Conservation (phyloP, 257 asterid genomes). For the Nicotiana tabacum region DNA sequence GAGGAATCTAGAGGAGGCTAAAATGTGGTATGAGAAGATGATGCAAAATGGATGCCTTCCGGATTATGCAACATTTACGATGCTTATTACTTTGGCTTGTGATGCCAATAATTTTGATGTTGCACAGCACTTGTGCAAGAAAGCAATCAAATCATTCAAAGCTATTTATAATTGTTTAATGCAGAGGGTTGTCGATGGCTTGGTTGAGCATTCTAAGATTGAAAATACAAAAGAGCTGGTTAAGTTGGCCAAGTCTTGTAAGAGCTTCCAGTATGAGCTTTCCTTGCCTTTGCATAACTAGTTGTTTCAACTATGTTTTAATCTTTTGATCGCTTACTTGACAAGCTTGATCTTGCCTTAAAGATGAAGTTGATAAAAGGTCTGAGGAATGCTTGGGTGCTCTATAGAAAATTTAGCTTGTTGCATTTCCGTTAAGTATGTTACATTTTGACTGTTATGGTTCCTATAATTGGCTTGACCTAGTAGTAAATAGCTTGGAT, state of each 20-base stretch:
- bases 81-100: conserved; percentile 34
- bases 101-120: conserved; percentile 28
- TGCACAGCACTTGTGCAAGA: conserved; percentile 37
- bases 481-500: no score
- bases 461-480: no score
- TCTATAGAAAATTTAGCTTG: not conserved
- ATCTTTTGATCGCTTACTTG: not conserved
- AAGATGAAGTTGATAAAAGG: not conserved
- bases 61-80: conserved; percentile 22
- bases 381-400: not conserved
- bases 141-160: not conserved
- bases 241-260: not conserved
- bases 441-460: not conserved
- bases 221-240: not conserved
- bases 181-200: not conserved
- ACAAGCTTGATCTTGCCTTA: not conserved
- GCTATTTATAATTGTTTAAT: not conserved
- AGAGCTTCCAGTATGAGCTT: not conserved
- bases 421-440: not conserved
- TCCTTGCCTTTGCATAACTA: not conserved
- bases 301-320: not conserved
- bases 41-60: conserved; percentile 20
- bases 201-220: conserved; percentile 7
- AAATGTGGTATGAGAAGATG: conserved; percentile 34
- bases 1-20: conserved; percentile 36